These are phyloP conservation scores for Suillus tomentosus DNA, from an alignment of 768 basidiomycete genomes.

Conservation along the genomic window DNA sequence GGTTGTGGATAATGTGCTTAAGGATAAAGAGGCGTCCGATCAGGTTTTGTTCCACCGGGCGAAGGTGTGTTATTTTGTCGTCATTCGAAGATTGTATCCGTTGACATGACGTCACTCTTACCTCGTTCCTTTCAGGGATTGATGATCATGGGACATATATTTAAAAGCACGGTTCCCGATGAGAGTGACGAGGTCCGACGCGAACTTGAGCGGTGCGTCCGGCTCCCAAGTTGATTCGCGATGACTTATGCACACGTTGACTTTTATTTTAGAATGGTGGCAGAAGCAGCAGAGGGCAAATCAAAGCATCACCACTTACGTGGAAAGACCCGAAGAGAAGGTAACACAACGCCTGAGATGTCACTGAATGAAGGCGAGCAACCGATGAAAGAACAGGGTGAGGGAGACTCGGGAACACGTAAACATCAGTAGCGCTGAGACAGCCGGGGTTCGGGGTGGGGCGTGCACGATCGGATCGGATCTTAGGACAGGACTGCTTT, in stretches of 20 bases:
- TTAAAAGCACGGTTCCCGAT: conserved; percentile 83
- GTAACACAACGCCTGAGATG: conserved; percentile 42
- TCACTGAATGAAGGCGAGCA: conserved; percentile 32
- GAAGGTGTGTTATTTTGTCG: conserved; percentile 51
- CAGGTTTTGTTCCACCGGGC: conserved; percentile 77
- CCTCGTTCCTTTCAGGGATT: conserved; percentile 56
- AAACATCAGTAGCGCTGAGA: conserved; percentile 3
- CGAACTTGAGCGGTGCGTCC: conserved; percentile 83
- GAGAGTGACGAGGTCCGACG: conserved; percentile 92
- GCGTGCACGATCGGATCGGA: background rate
- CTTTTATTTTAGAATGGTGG: conserved; percentile 66
- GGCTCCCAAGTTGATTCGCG: background rate
- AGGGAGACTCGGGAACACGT: conserved; percentile 14
- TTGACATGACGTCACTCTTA: conserved; percentile 3
- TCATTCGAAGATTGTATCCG: background rate
- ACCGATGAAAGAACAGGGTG: conserved; percentile 17
- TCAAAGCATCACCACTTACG: conserved; percentile 51
- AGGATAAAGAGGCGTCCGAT: conserved; percentile 75
- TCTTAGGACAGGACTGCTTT: conserved; percentile 2
- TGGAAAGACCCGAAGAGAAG: conserved; percentile 31
- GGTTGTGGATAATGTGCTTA: conserved; percentile 84
- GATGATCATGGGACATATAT: conserved; percentile 86
- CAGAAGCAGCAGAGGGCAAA: conserved; percentile 80
- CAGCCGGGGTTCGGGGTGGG: background rate
- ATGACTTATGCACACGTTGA: conserved; percentile 7